Evolutionary conservation across 176 grass and related monocot genomes (phyloP), one percentile per base, ranked within the genome.

Genomic region (Stipa capillata): DNA sequence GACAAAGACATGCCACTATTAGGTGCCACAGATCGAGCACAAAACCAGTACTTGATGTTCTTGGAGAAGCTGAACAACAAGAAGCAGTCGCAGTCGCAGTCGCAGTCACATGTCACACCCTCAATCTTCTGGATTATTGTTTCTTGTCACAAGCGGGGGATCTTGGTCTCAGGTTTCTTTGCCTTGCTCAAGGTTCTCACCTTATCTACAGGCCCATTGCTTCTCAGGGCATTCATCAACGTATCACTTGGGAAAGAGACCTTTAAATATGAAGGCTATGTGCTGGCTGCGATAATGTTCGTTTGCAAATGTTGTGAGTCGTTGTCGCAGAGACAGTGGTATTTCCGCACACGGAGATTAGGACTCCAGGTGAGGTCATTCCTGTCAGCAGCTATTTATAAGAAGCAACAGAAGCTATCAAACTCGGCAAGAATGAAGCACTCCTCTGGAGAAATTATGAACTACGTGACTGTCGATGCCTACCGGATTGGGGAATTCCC

Each of bases 401-500:
- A 87, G 82, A 98, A 98, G 56, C 96, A 94, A 34, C 85, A 93
- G 32, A 89, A 77, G 51, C 55, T 93, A 44, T 93, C 96, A 27
- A 98, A 89, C 36, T 82, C 72, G 44, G 95, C 90, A 16, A 98
- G 93, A 75, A 42, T 85, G 74, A 85, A 79, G 32, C 88, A 98
- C 71, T 98, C 96, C 66, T 93, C 92, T 9, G 96, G 96, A 23
- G 73, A 93, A 83, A 94, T 98, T 16, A 94, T 93, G 90, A 98
- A 94, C 66, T 94, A 98, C 78, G 85, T 98, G 42, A 94, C 88
- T 0, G 96, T 98, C 4, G 96, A 98, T 72, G 96, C 85, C 16
- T 98, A 98, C 49, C 53, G 96, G 52, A 94, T 98, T 53, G 96
- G 96, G 6, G 96, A 98, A 44, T 98, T 98, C 51, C 96, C 96